These are phyloP conservation scores for Solanum clarkiae DNA, from an alignment of 257 asterid genomes.

Conservation along the genomic window DNA sequence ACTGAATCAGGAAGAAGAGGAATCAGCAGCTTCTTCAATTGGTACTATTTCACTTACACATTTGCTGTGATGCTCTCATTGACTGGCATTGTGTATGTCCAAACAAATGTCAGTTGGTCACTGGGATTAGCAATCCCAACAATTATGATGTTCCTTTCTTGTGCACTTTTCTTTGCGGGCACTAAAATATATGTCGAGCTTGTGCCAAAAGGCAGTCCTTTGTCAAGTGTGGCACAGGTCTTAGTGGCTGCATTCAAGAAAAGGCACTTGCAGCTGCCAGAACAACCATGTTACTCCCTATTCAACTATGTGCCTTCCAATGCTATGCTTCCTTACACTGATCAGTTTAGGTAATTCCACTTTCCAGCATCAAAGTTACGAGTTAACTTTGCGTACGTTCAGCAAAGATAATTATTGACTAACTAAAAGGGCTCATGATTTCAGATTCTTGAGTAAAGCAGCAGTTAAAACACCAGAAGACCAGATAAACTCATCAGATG, in stretches of 20 bases:
- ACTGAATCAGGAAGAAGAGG: slow-evolving; percentile 22
- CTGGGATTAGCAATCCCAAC: slow-evolving; percentile 24
- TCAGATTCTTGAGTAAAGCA: slow-evolving; percentile 17
- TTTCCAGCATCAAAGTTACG: background rate
- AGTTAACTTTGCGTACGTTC: background rate
- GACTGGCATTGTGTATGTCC: slow-evolving; percentile 25
- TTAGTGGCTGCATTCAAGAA: slow-evolving; percentile 11
- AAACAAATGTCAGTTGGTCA: slow-evolving; percentile 19
- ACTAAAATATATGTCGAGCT: slow-evolving; percentile 10
- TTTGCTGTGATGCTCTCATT: slow-evolving; percentile 20
- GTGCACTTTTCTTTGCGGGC: slow-evolving; percentile 12
- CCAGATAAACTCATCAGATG: slow-evolving; percentile 8
- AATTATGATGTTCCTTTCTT: slow-evolving; percentile 16
- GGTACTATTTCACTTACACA: slow-evolving; percentile 23
- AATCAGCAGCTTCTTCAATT: slow-evolving; percentile 22
- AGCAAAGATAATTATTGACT: background rate
- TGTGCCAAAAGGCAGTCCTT: slow-evolving; percentile 22
- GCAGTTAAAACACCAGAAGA: slow-evolving; percentile 16
- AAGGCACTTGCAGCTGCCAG: slow-evolving; percentile 9
- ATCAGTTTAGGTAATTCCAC: slow-evolving; percentile 8
- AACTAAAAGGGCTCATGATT: background rate
- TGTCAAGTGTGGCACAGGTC: slow-evolving; percentile 11
- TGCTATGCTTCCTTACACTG: slow-evolving; percentile 7
- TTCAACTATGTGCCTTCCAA: background rate
- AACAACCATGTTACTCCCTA: background rate